A percentile compares a stretch with the other conserved stretches of the same genome.
These are phyloP conservation scores for Clonostachys byssicola DNA, from an alignment of 2,329 filamentous ascomycete species.

Conservation along the genomic window DNA sequence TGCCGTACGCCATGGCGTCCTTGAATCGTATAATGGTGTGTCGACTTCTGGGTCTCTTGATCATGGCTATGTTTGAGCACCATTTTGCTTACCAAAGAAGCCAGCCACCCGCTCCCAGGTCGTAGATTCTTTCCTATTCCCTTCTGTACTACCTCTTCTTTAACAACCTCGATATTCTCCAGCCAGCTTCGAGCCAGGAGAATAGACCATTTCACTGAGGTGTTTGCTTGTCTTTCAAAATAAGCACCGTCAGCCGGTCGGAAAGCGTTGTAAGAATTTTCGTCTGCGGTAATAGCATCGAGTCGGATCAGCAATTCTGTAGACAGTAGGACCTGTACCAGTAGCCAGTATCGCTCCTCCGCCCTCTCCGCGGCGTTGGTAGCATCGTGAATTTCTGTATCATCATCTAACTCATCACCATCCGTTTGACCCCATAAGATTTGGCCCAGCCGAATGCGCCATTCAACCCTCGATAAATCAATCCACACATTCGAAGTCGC, in stretches of 20 bases:
- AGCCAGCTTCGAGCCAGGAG: constrained; percentile 62
- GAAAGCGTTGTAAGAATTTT: constrained; percentile 45
- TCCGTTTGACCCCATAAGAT: constrained; percentile 59
- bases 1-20: constrained; percentile 55
- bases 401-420: constrained; percentile 49
- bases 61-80: constrained; percentile 33
- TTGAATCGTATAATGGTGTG: constrained; percentile 42
- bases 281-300: constrained; percentile 58
- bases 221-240: constrained; percentile 58
- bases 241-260: constrained; percentile 52
- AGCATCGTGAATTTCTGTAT: constrained; percentile 44
- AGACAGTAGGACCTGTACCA: constrained; percentile 61
- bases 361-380: constrained; percentile 44
- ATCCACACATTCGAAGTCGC: constrained; percentile 66
- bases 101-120: constrained; percentile 43
- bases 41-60: constrained; percentile 2
- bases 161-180: constrained; percentile 60
- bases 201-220: constrained; percentile 63
- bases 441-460: constrained; percentile 69
- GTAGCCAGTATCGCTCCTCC: constrained; percentile 63
- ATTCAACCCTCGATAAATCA: constrained; percentile 71
- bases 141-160: constrained; percentile 21
- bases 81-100: constrained; percentile 51
- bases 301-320: constrained; percentile 63
- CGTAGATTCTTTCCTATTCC: background rate